A percentile compares a stretch with the other conserved stretches of the same genome.
These are phyloP conservation scores for Hypoxylon perforatum DNA, from an alignment of 495 filamentous ascomycete species.

Conservation along the genomic window DNA sequence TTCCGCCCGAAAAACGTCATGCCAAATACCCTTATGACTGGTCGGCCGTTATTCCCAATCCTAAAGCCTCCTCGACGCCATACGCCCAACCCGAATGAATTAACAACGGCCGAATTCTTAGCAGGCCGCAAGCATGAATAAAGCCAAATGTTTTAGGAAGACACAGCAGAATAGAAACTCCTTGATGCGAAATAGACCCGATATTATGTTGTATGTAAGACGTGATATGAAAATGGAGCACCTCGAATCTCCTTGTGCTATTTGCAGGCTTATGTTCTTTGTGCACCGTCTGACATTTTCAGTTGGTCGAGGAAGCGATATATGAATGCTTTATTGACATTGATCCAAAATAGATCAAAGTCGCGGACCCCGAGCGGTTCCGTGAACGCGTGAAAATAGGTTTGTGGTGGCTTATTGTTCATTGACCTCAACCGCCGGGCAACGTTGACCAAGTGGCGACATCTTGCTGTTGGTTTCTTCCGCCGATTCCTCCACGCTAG, in stretches of 20 bases:
- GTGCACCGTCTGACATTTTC: constrained; percentile 16
- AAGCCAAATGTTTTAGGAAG: constrained; percentile 27
- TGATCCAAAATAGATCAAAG: background rate
- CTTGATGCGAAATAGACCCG: constrained; percentile 20
- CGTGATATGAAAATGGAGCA: constrained; percentile 16
- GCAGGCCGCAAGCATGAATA: constrained; percentile 19
- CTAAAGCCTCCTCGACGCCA: constrained; percentile 4
- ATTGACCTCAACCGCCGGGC: constrained; percentile 20
- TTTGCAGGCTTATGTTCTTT: constrained; percentile 30
- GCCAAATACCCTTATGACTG: constrained; percentile 33
- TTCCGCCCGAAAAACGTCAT: constrained; percentile 16
- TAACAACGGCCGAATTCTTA: constrained; percentile 8
- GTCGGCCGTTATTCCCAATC: constrained; percentile 17
- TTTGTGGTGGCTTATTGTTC: constrained; percentile 19
- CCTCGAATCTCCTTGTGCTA: constrained; percentile 22
- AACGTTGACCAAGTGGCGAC: constrained; percentile 12
- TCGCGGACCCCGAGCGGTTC: background rate
- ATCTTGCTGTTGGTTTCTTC: constrained; percentile 32
- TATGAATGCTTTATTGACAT: background rate
- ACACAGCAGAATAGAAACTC: constrained; percentile 36
- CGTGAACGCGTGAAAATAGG: background rate
- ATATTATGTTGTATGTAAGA: constrained; percentile 39
- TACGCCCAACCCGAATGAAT: constrained; percentile 30
- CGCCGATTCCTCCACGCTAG: constrained; percentile 58
- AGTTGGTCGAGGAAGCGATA: constrained; percentile 16